These are phyloP conservation scores for Hevea brasiliensis DNA, from an alignment of 345 rosid species.

Conservation along the genomic window DNA sequence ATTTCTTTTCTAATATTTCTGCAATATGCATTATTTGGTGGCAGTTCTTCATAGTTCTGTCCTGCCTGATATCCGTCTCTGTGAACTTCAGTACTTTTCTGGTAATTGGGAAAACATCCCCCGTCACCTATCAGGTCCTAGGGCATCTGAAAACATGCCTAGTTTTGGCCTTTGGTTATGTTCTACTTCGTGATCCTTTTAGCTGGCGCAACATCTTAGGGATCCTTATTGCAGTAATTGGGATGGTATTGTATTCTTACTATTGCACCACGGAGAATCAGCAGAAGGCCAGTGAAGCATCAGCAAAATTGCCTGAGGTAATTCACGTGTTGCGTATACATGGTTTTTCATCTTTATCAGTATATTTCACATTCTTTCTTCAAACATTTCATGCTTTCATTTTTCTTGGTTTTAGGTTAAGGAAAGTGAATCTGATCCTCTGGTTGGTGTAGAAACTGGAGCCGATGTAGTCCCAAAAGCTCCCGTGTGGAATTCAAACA, in stretches of 20 bases:
- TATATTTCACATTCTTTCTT: not conserved
- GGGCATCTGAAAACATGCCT: constrained; percentile 98
- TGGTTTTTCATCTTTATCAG: not conserved
- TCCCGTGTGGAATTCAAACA: constrained; percentile 85
- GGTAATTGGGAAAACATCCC: constrained; percentile 99
- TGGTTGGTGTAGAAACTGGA: constrained; percentile 70
- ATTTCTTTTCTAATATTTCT: constrained; percentile 13
- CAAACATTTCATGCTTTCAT: constrained; percentile 1
- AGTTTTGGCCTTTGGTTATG: constrained; percentile 95
- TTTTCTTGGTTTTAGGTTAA: constrained; percentile 45
- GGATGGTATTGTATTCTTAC: constrained; percentile 95
- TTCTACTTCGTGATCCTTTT: constrained; percentile 86
- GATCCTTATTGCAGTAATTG: constrained; percentile 81
- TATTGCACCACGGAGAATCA: constrained; percentile 71
- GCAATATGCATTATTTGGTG: constrained; percentile 28
- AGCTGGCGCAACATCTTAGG: constrained; percentile 98
- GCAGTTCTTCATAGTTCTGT: constrained; percentile 99
- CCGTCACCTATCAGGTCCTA: constrained; percentile 98
- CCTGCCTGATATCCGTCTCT: constrained; percentile 97
- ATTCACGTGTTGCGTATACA: not conserved
- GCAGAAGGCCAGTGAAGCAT: constrained; percentile 72
- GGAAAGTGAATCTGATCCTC: constrained; percentile 84
- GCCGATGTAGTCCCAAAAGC: constrained; percentile 53
- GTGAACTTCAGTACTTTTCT: constrained; percentile 99
- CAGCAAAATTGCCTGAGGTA: constrained; percentile 79